These are phyloP conservation scores for Colletotrichum cereale DNA, from an alignment of 2,329 filamentous ascomycete genomes.

Conservation along the genomic window DNA sequence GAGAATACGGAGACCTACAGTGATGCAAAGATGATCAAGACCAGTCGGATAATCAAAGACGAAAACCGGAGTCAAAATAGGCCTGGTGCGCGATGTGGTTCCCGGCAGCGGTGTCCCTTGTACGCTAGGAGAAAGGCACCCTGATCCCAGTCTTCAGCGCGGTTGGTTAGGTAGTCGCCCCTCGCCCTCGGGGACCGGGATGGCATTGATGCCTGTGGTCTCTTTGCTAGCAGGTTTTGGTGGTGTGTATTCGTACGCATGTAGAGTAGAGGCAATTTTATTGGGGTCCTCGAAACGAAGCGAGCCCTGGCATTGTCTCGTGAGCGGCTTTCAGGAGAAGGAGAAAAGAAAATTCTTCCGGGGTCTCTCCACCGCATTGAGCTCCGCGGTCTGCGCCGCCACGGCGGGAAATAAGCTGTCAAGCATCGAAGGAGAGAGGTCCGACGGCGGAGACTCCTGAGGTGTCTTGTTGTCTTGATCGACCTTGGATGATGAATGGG, in stretches of 20 bases:
- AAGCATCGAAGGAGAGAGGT: conserved; percentile 27
- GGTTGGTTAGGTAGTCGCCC: conserved; percentile 14
- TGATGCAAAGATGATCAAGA: background rate
- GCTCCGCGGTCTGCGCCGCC: conserved; percentile 20
- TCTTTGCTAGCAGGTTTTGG: conserved; percentile 22
- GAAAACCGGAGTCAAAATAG: background rate
- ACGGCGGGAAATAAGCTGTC: conserved; percentile 33
- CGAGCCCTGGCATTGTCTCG: conserved; percentile 37
- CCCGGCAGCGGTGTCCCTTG: background rate
- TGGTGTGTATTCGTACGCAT: background rate
- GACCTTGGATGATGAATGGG: conserved; percentile 3
- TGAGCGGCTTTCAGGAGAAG: conserved; percentile 27
- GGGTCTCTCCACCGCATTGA: conserved; percentile 34
- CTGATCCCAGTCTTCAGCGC: conserved; percentile 4
- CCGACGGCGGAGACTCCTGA: background rate
- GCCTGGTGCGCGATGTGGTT: background rate
- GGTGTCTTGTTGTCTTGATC: conserved; percentile 8
- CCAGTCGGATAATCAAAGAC: background rate
- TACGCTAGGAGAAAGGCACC: background rate
- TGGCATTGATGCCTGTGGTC: conserved; percentile 28
- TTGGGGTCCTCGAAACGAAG: conserved; percentile 36
- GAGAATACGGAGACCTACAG: background rate
- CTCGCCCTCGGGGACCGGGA: conserved; percentile 19
- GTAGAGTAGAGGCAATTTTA: conserved; percentile 35
- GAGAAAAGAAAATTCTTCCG: conserved; percentile 16